These are phyloP conservation scores for Chimonanthus praecox DNA, from an alignment of 164 flowering plant genomes.

Conservation along the genomic window DNA sequence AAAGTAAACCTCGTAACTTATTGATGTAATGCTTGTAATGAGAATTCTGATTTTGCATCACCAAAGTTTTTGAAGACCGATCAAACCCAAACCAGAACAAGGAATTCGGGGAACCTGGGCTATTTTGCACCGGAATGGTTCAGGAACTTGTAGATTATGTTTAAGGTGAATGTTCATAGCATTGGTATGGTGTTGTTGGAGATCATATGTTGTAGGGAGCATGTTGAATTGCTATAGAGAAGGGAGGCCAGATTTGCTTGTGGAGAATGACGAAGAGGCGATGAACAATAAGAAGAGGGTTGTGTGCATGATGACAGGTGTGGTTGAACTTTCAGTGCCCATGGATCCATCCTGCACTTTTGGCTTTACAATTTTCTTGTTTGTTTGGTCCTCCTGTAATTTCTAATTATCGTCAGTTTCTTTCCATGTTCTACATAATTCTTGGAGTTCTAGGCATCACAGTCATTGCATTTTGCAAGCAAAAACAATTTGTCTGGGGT, in stretches of 20 bases:
- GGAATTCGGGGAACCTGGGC: conserved; percentile 25
- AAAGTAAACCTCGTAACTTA: conserved; percentile 15
- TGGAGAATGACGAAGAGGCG: conserved; percentile 15
- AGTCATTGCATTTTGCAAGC: no score
- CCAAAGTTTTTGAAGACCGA: conserved; percentile 26
- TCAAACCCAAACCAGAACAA: conserved; percentile 21
- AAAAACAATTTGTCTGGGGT: no score
- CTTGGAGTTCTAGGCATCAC: no score
- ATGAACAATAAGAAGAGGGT: conserved; percentile 10
- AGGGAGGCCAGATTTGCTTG: background rate
- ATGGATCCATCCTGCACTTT: no score
- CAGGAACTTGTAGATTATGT: conserved; percentile 19
- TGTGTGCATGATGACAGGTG: conserved; percentile 26
- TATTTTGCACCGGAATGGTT: conserved; percentile 33
- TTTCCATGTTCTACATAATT: no score
- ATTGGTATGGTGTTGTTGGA: conserved; percentile 22
- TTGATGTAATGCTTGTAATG: conserved; percentile 3
- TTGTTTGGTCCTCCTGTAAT: no score
- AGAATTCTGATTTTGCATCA: conserved; percentile 9
- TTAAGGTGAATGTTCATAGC: conserved; percentile 26
- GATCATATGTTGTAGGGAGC: conserved; percentile 24
- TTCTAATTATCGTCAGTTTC: no score
- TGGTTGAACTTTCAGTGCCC: no score
- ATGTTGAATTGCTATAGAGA: conserved; percentile 13
- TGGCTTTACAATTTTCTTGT: no score